Evolutionary conservation across 108 stramenopile species (phyloP).

Genomic region (Asterionellopsis glacialis): DNA sequence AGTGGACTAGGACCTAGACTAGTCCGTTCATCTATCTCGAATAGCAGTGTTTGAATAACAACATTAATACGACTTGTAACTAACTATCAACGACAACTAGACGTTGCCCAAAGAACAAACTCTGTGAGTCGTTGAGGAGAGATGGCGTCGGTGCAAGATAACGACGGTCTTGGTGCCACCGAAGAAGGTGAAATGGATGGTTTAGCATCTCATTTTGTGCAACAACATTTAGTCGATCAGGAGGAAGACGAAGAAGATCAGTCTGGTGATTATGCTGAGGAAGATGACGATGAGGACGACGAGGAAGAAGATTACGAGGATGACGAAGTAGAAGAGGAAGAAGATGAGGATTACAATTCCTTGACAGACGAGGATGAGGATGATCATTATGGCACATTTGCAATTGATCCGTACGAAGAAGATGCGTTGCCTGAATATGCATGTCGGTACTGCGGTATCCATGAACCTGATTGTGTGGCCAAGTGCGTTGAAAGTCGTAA

Average conservation of each 20-base stretch:
- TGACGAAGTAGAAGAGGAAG: slow-evolving; percentile 30
- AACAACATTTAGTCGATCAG: too few species aligned
- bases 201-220: too few species aligned
- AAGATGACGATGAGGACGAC: not conserved
- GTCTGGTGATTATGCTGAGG: not conserved
- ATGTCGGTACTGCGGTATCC: slow-evolving; percentile 95
- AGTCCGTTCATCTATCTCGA: too few species aligned
- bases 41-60: too few species aligned
- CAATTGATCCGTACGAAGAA: slow-evolving; percentile 76
- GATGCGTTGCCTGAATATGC: slow-evolving; percentile 79
- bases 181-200: too few species aligned
- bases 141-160: too few species aligned
- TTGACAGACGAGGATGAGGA: slow-evolving; percentile 46
- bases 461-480: slow-evolving; percentile 93
- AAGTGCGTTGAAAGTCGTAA: slow-evolving; percentile 91
- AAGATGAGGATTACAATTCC: slow-evolving; percentile 25
- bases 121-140: too few species aligned
- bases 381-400: slow-evolving; percentile 29
- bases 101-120: too few species aligned
- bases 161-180: too few species aligned
- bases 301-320: not conserved
- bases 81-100: too few species aligned
- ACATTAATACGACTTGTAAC: too few species aligned
- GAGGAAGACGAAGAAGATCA: not conserved
- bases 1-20: too few species aligned